phyloP scores from a whole-genome alignment of 495 filamentous ascomycete species.

The Saxispiralis lemnorum region DNA sequence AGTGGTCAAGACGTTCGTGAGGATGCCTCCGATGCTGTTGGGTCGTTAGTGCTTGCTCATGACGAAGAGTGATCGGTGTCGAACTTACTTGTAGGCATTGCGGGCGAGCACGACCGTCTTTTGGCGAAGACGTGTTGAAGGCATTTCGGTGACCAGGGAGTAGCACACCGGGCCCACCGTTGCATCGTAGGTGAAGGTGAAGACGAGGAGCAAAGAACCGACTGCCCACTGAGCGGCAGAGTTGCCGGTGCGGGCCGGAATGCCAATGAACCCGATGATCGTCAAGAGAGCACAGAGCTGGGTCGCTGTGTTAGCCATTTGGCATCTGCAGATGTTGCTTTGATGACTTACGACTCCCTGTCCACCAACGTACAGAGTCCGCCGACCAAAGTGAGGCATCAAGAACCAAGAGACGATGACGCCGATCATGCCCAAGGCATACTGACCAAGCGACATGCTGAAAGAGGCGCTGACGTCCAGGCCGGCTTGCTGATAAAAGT shows the following conservation, averaged over 20 bases:
- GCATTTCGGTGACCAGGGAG: constrained; percentile 57
- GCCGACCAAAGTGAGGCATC: constrained; percentile 4
- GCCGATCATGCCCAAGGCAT: constrained; percentile 6
- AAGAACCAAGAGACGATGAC: constrained; percentile 9
- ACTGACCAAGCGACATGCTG: constrained; percentile 6
- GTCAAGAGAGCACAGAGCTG: too few species aligned
- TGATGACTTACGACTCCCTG: too few species aligned
- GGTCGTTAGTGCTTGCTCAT: too few species aligned
- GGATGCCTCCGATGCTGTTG: constrained; percentile 41
- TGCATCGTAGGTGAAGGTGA: constrained; percentile 56
- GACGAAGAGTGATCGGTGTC: too few species aligned
- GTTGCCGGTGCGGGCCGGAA: too few species aligned
- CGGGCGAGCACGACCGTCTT: constrained; percentile 60
- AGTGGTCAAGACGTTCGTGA: constrained; percentile 18
- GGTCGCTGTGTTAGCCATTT: too few species aligned
- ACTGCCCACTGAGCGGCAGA: too few species aligned
- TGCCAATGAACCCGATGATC: too few species aligned
- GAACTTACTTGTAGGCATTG: constrained; percentile 45
- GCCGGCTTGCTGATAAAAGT: constrained; percentile 7
- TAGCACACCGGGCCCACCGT: constrained; percentile 55
- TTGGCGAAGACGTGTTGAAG: constrained; percentile 54
- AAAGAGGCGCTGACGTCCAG: constrained; percentile 1
- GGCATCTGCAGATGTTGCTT: too few species aligned
- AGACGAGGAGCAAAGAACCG: constrained; percentile 53
- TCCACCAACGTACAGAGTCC: constrained; percentile 13